These are phyloP conservation scores for Candida silvicultrix DNA, from an alignment of 805 yeast species.

Conservation along the genomic window DNA sequence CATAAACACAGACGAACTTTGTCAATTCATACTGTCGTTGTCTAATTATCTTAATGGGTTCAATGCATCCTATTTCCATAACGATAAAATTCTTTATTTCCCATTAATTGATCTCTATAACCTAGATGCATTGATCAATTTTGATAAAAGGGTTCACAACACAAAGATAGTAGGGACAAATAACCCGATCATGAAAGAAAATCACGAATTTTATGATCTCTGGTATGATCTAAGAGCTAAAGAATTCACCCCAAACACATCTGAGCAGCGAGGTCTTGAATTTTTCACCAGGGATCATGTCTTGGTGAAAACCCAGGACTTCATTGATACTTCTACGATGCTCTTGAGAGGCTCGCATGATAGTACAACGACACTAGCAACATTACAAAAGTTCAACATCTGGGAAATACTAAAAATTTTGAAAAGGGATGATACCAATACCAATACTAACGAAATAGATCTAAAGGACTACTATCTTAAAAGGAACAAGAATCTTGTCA, in stretches of 20 bases:
- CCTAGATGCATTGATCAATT: conserved; percentile 35
- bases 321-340: conserved; percentile 9
- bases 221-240: conserved; percentile 54
- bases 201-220: conserved; percentile 51
- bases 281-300: conserved; percentile 13
- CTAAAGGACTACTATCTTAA: conserved; percentile 25
- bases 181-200: conserved; percentile 55
- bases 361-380: conserved; percentile 18
- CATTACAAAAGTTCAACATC: conserved; percentile 25
- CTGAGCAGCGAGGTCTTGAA: conserved; percentile 1
- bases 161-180: conserved; percentile 59
- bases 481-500: conserved; percentile 24
- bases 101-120: conserved; percentile 61
- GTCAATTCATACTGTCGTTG: conserved; percentile 33
- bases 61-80: conserved; percentile 36
- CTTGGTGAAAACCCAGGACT: conserved; percentile 13
- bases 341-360: conserved; percentile 21
- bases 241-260: conserved; percentile 15
- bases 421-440: conserved; percentile 9
- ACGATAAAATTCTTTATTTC: conserved; percentile 34
- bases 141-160: conserved; percentile 8
- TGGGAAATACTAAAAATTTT: conserved; percentile 26
- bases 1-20: conserved; percentile 34
- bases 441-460: conserved; percentile 11
- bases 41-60: conserved; percentile 34